Conservation (phyloP, 352 stramenopile genomes). For the Pythium pectinolyticum region DNA sequence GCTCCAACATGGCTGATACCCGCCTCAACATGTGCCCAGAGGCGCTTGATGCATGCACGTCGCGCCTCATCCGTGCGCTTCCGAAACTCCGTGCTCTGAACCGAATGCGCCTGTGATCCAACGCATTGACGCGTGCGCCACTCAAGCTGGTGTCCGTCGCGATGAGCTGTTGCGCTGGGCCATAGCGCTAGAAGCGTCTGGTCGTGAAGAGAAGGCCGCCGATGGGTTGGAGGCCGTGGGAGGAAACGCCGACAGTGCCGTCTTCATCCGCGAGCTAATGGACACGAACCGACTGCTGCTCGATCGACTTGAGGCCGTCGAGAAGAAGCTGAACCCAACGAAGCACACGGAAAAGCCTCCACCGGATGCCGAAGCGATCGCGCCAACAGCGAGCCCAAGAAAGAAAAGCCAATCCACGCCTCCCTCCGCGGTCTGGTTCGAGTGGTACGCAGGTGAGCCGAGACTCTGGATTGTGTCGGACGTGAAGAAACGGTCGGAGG, state of each 20-base stretch:
- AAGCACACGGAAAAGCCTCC: not conserved
- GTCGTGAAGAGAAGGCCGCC: not conserved
- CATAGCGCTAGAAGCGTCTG: not conserved
- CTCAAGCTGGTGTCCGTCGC: not conserved
- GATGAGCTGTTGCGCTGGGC: not conserved
- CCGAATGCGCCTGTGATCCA: not conserved
- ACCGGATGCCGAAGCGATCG: not conserved
- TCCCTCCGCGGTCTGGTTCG: slow-evolving; percentile 21
- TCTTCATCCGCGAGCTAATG: slow-evolving; percentile 9
- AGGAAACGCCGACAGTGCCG: not conserved
- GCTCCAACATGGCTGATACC: not conserved
- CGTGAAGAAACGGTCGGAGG: slow-evolving; percentile 24
- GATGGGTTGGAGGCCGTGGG: not conserved
- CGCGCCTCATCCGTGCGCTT: slow-evolving; percentile 1
- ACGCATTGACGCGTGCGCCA: not conserved
- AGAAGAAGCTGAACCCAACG: not conserved
- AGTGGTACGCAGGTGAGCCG: slow-evolving; percentile 29
- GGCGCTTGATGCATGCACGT: not conserved
- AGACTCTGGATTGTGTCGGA: slow-evolving; percentile 17
- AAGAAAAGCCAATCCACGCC: not conserved
- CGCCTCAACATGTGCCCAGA: slow-evolving; percentile 8
- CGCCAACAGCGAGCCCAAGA: not conserved
- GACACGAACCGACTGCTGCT: not conserved
- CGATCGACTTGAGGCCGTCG: not conserved
- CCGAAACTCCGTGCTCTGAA: not conserved